A percentile compares a stretch with the other conserved stretches of the same genome.
Conservation (phyloP, 306 rosid species). For the Phaseolus lunatus region DNA sequence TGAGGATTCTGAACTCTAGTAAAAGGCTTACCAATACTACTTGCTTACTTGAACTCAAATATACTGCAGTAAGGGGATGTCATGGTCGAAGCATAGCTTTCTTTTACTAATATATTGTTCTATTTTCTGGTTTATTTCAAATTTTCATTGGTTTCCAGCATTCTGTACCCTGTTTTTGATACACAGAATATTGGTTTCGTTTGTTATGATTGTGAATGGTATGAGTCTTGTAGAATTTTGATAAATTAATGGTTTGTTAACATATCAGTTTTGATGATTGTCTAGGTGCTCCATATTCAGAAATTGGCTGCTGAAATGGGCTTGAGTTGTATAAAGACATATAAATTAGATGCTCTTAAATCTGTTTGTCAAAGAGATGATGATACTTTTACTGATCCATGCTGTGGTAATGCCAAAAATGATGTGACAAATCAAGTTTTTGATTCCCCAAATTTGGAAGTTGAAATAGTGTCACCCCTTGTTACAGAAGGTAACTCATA, state of each 20-base stretch:
- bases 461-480: slow-evolving; percentile 52
- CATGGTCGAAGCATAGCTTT: slow-evolving; percentile 18
- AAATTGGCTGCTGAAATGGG: slow-evolving; percentile 96
- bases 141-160: slow-evolving; percentile 25
- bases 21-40: slow-evolving; percentile 33
- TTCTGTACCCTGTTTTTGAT: slow-evolving; percentile 22
- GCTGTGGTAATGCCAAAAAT: slow-evolving; percentile 46
- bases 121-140: slow-evolving; percentile 25
- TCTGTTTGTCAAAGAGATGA: slow-evolving; percentile 66
- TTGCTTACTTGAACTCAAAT: slow-evolving; percentile 11
- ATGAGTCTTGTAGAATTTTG: neutral
- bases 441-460: slow-evolving; percentile 50
- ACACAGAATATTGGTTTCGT: slow-evolving; percentile 1
- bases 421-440: slow-evolving; percentile 51
- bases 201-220: slow-evolving; percentile 22
- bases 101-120: slow-evolving; percentile 18
- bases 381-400: slow-evolving; percentile 45
- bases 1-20: slow-evolving; percentile 46
- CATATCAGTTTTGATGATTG: slow-evolving; percentile 38
- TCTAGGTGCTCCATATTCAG: slow-evolving; percentile 82
- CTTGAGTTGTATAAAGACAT: slow-evolving; percentile 76
- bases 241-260: slow-evolving; percentile 27
- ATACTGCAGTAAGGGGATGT: slow-evolving; percentile 22
- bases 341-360: slow-evolving; percentile 86
- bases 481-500: slow-evolving; percentile 48